A percentile compares a stretch with the other conserved stretches of the same genome.
Conservation (phyloP, 169 alveolate species). For the Neospora caninum region DNA sequence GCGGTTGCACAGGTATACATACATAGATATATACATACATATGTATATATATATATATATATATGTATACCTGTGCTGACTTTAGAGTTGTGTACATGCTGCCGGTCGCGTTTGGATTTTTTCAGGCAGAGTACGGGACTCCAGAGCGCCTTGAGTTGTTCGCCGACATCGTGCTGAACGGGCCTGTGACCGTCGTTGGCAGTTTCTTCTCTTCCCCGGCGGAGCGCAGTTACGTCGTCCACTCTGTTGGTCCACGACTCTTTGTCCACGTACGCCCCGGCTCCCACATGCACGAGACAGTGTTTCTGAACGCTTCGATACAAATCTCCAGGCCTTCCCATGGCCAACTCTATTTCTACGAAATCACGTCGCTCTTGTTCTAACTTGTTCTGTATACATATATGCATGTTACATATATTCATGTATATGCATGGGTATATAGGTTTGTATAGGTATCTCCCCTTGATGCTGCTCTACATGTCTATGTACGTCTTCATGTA, state of each 20-base stretch:
- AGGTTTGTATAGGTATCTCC: too few relatives aligned
- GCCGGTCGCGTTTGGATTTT: background rate
- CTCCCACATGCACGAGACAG: too few relatives aligned
- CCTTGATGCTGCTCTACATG: too few relatives aligned
- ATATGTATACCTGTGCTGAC: background rate
- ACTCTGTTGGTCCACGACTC: slow-evolving; percentile 56
- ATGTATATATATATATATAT: background rate
- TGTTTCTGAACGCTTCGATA: too few relatives aligned
- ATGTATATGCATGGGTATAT: too few relatives aligned
- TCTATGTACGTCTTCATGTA: background rate
- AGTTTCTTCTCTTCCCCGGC: slow-evolving; percentile 44
- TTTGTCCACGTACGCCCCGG: slow-evolving; percentile 39
- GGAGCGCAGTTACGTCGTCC: slow-evolving; percentile 50
- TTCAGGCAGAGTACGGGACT: slow-evolving; percentile 14
- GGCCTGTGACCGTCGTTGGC: slow-evolving; percentile 51
- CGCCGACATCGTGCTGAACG: slow-evolving; percentile 14
- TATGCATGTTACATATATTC: background rate
- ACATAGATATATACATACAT: background rate
- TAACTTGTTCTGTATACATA: too few relatives aligned
- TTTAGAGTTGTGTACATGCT: background rate
- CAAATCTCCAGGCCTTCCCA: too few relatives aligned
- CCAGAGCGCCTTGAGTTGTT: slow-evolving; percentile 47
- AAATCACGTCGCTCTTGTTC: too few relatives aligned
- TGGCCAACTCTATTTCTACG: too few relatives aligned
- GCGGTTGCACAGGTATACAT: too few relatives aligned